A percentile compares a stretch with the other conserved stretches of the same genome.
Conservation (phyloP, 106 monocot species). For the Narthecium ossifragum region DNA sequence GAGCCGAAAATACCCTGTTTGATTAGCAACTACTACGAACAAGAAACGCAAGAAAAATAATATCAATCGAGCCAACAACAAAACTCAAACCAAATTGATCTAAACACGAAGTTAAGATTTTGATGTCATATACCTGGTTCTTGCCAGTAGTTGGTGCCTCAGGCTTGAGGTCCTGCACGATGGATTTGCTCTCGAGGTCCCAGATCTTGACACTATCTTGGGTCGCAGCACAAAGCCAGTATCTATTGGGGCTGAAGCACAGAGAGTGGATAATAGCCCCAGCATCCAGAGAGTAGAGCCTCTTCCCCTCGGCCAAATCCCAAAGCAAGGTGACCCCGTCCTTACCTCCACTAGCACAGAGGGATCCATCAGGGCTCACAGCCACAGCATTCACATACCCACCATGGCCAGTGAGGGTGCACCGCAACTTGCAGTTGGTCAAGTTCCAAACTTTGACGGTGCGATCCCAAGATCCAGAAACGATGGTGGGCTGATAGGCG, state of each 20-base stretch:
- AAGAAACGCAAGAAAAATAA: neutral
- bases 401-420: slow-evolving; percentile 6
- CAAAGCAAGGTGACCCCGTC: slow-evolving; percentile 4
- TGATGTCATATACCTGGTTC: slow-evolving; percentile 6
- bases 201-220: slow-evolving; percentile 12
- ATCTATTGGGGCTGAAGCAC: slow-evolving; percentile 13
- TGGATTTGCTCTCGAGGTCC: slow-evolving; percentile 14
- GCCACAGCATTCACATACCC: slow-evolving; percentile 11
- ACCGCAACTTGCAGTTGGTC: slow-evolving; percentile 5
- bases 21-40: neutral
- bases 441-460: slow-evolving; percentile 11
- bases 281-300: slow-evolving; percentile 5
- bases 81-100: neutral
- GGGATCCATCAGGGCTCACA: slow-evolving; percentile 7
- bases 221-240: slow-evolving; percentile 12
- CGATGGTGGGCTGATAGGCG: slow-evolving; percentile 6
- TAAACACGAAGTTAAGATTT: neutral
- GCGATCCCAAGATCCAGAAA: slow-evolving; percentile 11
- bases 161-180: slow-evolving; percentile 12
- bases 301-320: slow-evolving; percentile 12
- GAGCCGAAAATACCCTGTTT: neutral
- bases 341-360: slow-evolving; percentile 6
- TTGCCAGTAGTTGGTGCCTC: slow-evolving; percentile 2
- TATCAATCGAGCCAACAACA: neutral
- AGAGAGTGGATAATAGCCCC: slow-evolving; percentile 6